Percentiles rank a stretch among this genome's conserved stretches.
These are phyloP conservation scores for Cercospora sp. DNA, from an alignment of 2,329 filamentous ascomycete species.

Conservation along the genomic window DNA sequence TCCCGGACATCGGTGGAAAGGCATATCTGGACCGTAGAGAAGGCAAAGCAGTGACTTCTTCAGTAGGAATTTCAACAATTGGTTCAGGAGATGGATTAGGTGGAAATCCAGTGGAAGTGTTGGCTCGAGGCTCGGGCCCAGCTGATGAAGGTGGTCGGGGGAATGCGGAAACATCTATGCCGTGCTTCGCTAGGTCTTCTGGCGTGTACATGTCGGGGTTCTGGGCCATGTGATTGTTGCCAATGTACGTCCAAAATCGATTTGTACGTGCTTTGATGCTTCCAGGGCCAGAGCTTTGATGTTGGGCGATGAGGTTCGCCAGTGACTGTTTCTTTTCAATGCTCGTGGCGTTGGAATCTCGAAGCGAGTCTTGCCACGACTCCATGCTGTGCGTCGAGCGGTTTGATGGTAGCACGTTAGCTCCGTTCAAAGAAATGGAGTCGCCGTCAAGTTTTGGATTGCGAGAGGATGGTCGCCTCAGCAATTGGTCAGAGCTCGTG, in stretches of 20 bases:
- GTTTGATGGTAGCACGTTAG: conserved; percentile 1
- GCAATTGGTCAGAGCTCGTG: conserved; percentile 27
- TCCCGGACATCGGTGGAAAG: conserved; percentile 13
- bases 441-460: conserved; percentile 26
- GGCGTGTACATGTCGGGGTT: conserved; percentile 37
- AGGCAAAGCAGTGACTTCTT: conserved; percentile 18
- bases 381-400: conserved; percentile 22
- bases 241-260: conserved; percentile 42
- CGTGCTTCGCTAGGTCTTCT: conserved; percentile 36
- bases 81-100: conserved; percentile 14
- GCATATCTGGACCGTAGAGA: conserved; percentile 24
- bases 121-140: conserved; percentile 17
- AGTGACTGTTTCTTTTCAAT: conserved; percentile 32
- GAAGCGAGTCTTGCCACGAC: conserved; percentile 28
- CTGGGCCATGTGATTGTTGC: conserved; percentile 38
- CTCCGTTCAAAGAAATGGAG: conserved; percentile 32
- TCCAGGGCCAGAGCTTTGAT: conserved; percentile 25
- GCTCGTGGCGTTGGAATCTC: conserved; percentile 20
- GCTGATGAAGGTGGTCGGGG: conserved; percentile 10
- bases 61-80: conserved; percentile 13
- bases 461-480: conserved; percentile 21
- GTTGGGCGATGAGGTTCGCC: conserved; percentile 35
- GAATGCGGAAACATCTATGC: conserved; percentile 14
- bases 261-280: conserved; percentile 33
- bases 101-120: conserved; percentile 10